Base-by-base conservation (phyloP, 768 basidiomycete genomes). In the Termitomyces eurrhizus region DNA sequence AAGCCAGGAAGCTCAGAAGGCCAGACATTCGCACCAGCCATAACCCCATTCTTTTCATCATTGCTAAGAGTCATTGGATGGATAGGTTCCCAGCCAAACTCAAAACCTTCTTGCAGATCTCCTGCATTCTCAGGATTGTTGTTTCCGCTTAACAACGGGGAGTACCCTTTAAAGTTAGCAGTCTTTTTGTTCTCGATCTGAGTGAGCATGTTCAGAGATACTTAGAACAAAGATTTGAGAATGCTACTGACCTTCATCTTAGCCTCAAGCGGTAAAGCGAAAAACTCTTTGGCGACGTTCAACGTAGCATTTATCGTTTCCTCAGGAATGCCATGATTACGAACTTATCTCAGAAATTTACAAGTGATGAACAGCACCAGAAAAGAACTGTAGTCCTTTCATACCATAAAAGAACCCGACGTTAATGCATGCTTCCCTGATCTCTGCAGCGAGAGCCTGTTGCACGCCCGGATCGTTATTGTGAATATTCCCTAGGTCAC, bases 71-170 rank as follows among this genome's bases (percentile, higher is more conserved):
- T 68, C 1, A 37, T 52, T 8, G 59, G 58, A 12, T 75, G 66
- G 0, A 81, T 68, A 29, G 77, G 72, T 68, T 93, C 89, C 80
- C 84, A 88, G 3, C 92, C 92, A 59, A 96, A 80, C 66, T 94
- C 89, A 70, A 95, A 96, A 3, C 89, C 93, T 70, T 98, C 94
- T 68, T 95, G 92, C 57, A 95, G 73, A 69, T 98, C 95, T 0
- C 94, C 94, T n/a, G 82, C 75, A 51, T 83, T 82, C n/a, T 83
- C 78, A 0, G 90, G 86, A 66, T 94, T 83, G 56, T 86, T 89
- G 69, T 93, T 93, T 53, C 83, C 84, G 58, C 86, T 87, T 7
- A 88, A 77, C 2, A 93, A 70, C 2, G 86, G 82, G 56, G 78
- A 87, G 71, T 90, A 91, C 21, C 89, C 89, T 68, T 88, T 90